A percentile compares a stretch with the other conserved stretches of the same genome.
phyloP scores from a whole-genome alignment of 1,284 basidiomycete genomes.

The Ustilago bromivora region DNA sequence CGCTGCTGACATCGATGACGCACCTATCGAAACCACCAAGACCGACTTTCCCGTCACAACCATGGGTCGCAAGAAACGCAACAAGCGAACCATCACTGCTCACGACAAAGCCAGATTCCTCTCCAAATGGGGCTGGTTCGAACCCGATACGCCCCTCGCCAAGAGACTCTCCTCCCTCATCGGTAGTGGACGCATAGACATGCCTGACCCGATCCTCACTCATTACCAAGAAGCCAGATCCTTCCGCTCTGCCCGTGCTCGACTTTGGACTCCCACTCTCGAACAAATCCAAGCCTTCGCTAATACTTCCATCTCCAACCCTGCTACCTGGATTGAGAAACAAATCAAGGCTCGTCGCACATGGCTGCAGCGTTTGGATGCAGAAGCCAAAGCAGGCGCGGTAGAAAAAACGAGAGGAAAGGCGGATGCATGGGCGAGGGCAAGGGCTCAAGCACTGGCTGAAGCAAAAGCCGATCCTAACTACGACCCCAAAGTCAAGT shows the following conservation, averaged over 20 bases:
- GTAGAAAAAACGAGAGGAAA: no score
- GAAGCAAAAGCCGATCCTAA: background rate
- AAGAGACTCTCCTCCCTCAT: background rate
- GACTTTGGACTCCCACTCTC: conserved; percentile 44
- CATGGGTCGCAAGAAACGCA: conserved; percentile 16
- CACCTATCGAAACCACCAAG: conserved; percentile 10
- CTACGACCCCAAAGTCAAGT: background rate
- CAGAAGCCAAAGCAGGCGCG: background rate
- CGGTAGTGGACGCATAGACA: background rate
- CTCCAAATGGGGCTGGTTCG: conserved; percentile 47
- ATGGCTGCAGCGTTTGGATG: conserved; percentile 1
- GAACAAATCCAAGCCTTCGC: conserved; percentile 18
- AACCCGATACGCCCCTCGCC: background rate
- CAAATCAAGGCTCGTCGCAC: conserved; percentile 25
- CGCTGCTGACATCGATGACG: background rate
- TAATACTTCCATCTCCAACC: conserved; percentile 21
- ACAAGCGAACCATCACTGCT: conserved; percentile 11
- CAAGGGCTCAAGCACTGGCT: background rate
- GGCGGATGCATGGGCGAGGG: no score
- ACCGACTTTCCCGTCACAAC: background rate
- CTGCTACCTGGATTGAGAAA: conserved; percentile 24
- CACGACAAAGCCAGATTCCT: conserved; percentile 33
- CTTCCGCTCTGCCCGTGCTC: conserved; percentile 49
- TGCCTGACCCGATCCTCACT: conserved; percentile 23
- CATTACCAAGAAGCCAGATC: conserved; percentile 32